Evolutionary conservation across 148 eudicot species (phyloP).

Genomic region (Arbutus unedo): DNA sequence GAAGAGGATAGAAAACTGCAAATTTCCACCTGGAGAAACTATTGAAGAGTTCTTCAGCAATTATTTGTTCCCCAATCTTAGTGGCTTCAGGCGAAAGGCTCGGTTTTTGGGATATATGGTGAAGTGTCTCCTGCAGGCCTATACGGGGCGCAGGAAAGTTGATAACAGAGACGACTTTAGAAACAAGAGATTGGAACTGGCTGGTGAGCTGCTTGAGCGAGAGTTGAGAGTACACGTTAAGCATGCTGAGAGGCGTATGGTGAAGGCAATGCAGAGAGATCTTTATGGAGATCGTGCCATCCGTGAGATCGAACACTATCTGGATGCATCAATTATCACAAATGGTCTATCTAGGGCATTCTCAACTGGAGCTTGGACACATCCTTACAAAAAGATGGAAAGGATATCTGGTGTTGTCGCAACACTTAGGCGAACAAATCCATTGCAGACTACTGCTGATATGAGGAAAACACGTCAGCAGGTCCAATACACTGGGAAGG

Average conservation of each 20-base stretch:
- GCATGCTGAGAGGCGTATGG: slow-evolving; percentile 94
- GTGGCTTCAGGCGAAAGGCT: slow-evolving; percentile 58
- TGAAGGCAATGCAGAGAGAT: slow-evolving; percentile 82
- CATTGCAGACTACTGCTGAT: slow-evolving; percentile 73
- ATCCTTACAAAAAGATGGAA: slow-evolving; percentile 71
- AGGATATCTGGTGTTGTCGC: slow-evolving; percentile 82
- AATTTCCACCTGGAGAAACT: slow-evolving; percentile 71
- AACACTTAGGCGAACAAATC: slow-evolving; percentile 80
- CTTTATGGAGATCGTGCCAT: slow-evolving; percentile 70
- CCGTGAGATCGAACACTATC: slow-evolving; percentile 58
- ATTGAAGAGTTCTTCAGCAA: slow-evolving; percentile 42
- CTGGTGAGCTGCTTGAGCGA: slow-evolving; percentile 77
- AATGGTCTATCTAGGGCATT: slow-evolving; percentile 91
- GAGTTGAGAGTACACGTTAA: slow-evolving; percentile 74
- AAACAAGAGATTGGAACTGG: slow-evolving; percentile 82
- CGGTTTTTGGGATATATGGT: slow-evolving; percentile 90
- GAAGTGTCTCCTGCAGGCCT: slow-evolving; percentile 65
- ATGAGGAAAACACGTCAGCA: slow-evolving; percentile 91
- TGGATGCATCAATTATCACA: slow-evolving; percentile 82
- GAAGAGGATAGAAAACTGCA: slow-evolving; percentile 35
- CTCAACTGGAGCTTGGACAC: slow-evolving; percentile 86
- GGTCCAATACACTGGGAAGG: slow-evolving; percentile 82
- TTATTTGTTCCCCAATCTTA: slow-evolving; percentile 62
- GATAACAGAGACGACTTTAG: slow-evolving; percentile 90
- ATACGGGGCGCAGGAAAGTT: slow-evolving; percentile 67